These are phyloP conservation scores for Aureobasidium sp. DNA, from an alignment of 2,329 filamentous ascomycete species.

Conservation along the genomic window DNA sequence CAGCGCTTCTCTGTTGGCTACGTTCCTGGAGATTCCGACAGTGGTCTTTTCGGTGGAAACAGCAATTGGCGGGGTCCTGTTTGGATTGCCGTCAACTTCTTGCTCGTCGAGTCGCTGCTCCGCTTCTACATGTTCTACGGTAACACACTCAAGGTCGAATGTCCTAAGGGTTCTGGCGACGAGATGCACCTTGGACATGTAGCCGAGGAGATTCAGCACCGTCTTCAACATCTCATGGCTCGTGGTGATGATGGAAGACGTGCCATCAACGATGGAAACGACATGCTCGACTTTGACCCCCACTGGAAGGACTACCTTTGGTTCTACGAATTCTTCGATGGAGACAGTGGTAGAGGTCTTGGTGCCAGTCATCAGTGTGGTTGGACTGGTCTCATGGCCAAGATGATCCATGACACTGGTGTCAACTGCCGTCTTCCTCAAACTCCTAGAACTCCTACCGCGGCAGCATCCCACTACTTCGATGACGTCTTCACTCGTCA, in stretches of 20 bases:
- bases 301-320: slow-evolving; percentile 90
- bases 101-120: slow-evolving; percentile 88
- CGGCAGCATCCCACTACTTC: slow-evolving; percentile 86
- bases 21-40: slow-evolving; percentile 92
- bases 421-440: slow-evolving; percentile 86
- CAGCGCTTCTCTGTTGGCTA: slow-evolving; percentile 84
- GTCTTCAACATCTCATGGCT: slow-evolving; percentile 84
- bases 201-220: slow-evolving; percentile 89
- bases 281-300: slow-evolving; percentile 81
- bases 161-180: slow-evolving; percentile 85
- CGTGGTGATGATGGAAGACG: slow-evolving; percentile 76
- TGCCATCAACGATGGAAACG: slow-evolving; percentile 77
- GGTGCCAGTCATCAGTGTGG: slow-evolving; percentile 92
- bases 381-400: slow-evolving; percentile 91
- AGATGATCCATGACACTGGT: slow-evolving; percentile 95
- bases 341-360: slow-evolving; percentile 78
- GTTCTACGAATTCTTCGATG: slow-evolving; percentile 98
- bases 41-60: slow-evolving; percentile 89
- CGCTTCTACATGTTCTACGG: slow-evolving; percentile 96
- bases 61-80: slow-evolving; percentile 95
- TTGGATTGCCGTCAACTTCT: slow-evolving; percentile 93
- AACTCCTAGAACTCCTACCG: slow-evolving; percentile 79
- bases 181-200: slow-evolving; percentile 95
- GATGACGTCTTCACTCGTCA: slow-evolving; percentile 73
- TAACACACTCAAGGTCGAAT: slow-evolving; percentile 79